Conservation (phyloP, 805 yeast species). For the Candida pini region DNA sequence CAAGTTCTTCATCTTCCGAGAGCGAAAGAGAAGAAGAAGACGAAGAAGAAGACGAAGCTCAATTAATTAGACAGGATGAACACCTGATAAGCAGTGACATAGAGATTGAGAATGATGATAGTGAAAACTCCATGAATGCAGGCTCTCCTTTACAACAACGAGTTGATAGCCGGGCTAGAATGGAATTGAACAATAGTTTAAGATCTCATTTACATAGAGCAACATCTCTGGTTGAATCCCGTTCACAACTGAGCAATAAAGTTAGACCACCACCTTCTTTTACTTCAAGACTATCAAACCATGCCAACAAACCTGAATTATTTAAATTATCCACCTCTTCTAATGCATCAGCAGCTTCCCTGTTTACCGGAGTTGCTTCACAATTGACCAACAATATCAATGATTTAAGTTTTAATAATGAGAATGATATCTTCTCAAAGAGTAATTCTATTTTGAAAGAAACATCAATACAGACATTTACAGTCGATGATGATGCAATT, state of each 20-base stretch:
- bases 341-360: slow-evolving; percentile 6
- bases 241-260: slow-evolving; percentile 2
- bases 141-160: slow-evolving; percentile 37
- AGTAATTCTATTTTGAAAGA: slow-evolving; percentile 22
- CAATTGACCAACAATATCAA: slow-evolving; percentile 23
- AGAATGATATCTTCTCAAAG: slow-evolving; percentile 6
- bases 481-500: slow-evolving; percentile 52
- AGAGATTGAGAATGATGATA: slow-evolving; percentile 7
- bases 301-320: slow-evolving; percentile 4
- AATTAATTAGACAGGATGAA: neutral
- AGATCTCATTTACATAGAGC: slow-evolving; percentile 23
- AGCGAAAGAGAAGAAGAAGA: slow-evolving; percentile 13
- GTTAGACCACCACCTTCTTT: neutral
- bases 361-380: slow-evolving; percentile 19
- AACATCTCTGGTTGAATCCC: slow-evolving; percentile 20
- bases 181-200: slow-evolving; percentile 13
- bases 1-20: slow-evolving; percentile 14
- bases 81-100: slow-evolving; percentile 3
- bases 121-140: slow-evolving; percentile 17
- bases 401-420: slow-evolving; percentile 14
- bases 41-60: slow-evolving; percentile 1
- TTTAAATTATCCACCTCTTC: slow-evolving; percentile 12
- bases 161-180: slow-evolving; percentile 9
- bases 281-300: neutral
- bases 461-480: slow-evolving; percentile 37